phyloP scores from a whole-genome alignment of 371 early-diverging fungal genomes.

The Mortierella sp. region DNA sequence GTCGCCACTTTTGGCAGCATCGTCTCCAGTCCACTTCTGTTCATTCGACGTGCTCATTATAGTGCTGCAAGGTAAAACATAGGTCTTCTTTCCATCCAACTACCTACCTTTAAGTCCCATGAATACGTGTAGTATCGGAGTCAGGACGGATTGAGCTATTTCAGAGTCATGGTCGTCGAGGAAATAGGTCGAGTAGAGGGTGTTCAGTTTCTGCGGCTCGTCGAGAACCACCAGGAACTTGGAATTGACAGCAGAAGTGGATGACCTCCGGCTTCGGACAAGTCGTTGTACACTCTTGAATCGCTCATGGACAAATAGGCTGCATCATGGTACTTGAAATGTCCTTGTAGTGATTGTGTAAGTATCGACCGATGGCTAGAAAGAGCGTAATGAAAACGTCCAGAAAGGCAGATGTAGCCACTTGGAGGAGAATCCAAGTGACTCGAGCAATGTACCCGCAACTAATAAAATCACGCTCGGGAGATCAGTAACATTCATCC shows the following conservation, averaged over 20 bases:
- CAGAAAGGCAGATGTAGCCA: conserved; percentile 15
- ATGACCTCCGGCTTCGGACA: neutral
- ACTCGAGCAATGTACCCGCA: too few species aligned
- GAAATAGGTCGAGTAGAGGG: neutral
- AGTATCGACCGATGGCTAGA: neutral
- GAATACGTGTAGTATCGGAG: conserved; percentile 22
- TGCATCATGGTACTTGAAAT: neutral
- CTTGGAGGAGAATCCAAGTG: conserved; percentile 33
- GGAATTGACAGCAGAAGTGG: neutral
- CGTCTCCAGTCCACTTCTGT: conserved; percentile 13
- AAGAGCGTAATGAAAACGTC: conserved; percentile 18
- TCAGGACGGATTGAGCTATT: conserved; percentile 18
- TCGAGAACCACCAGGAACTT: conserved; percentile 39
- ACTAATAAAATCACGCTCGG: too few species aligned
- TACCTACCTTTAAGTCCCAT: neutral
- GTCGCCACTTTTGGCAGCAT: neutral
- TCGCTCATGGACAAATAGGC: neutral
- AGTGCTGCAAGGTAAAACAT: conserved; percentile 34
- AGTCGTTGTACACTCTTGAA: conserved; percentile 5
- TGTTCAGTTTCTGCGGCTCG: conserved; percentile 19
- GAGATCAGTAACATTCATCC: too few species aligned
- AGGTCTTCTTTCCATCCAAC: neutral
- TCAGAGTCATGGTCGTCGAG: neutral
- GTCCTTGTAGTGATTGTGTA: neutral
- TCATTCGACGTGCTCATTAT: conserved; percentile 17